These are phyloP conservation scores for Penicillium sp. DNA, from an alignment of 2,329 filamentous ascomycete genomes.

Conservation along the genomic window DNA sequence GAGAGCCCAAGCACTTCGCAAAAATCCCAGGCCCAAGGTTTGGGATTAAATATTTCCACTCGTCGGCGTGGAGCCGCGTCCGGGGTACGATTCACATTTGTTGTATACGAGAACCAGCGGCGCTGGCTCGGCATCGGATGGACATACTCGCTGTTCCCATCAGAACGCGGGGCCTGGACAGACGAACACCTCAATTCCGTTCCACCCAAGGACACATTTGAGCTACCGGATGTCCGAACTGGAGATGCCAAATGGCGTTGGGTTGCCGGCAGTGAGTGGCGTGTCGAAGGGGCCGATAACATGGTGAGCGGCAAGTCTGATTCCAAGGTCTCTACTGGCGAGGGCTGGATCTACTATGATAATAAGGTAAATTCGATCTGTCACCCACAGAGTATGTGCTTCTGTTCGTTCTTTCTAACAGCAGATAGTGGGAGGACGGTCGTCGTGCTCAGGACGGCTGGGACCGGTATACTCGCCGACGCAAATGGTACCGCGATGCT, in stretches of 20 bases:
- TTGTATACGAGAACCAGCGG: constrained; percentile 92
- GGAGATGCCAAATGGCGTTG: constrained; percentile 69
- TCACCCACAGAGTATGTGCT: background rate
- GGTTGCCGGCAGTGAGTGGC: constrained; percentile 83
- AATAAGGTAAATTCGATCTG: constrained; percentile 83
- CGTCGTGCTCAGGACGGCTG: constrained; percentile 83
- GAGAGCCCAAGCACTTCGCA: constrained; percentile 22
- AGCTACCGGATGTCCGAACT: constrained; percentile 64
- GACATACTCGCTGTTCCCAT: constrained; percentile 86
- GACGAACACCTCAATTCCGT: constrained; percentile 89
- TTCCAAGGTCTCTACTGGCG: constrained; percentile 52
- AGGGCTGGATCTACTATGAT: constrained; percentile 97
- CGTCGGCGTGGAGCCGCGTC: constrained; percentile 54
- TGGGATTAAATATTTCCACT: constrained; percentile 49
- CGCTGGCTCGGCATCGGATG: constrained; percentile 93
- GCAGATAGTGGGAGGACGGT: constrained; percentile 76
- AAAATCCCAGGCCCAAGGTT: constrained; percentile 45
- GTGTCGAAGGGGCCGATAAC: constrained; percentile 65
- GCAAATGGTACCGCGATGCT: constrained; percentile 96
- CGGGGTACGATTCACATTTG: constrained; percentile 93
- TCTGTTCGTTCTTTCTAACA: constrained; percentile 6
- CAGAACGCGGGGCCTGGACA: constrained; percentile 88
- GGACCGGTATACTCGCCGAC: constrained; percentile 86
- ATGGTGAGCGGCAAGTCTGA: constrained; percentile 36
- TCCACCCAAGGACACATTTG: constrained; percentile 69